Percentiles rank a stretch among this genome's conserved stretches.
Evolutionary conservation across 495 filamentous ascomycete species (phyloP).

Genomic region (Terfezia claveryi): DNA sequence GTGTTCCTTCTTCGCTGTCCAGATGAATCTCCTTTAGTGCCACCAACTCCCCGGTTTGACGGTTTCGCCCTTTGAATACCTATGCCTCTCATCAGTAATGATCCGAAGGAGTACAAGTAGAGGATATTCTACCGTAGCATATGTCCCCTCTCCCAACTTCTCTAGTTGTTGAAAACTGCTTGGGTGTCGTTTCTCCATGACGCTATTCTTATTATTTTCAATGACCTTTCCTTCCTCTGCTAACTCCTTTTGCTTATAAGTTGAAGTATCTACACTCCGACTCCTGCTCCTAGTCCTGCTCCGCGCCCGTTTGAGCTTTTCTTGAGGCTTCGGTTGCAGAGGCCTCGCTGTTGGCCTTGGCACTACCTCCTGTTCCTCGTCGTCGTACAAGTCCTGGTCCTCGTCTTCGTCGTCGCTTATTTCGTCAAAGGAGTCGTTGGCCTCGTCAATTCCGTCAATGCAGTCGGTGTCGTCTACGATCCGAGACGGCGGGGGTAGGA

Average conservation of each 20-base stretch:
- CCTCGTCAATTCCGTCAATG: neutral
- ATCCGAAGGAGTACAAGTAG: neutral
- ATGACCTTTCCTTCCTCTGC: neutral
- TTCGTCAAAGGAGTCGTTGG: neutral
- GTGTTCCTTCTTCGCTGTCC: constrained; percentile 94
- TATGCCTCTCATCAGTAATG: constrained; percentile 16
- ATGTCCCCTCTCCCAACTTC: constrained; percentile 95
- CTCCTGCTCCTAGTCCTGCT: neutral
- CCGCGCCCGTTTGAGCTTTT: neutral
- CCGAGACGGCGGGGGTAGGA: constrained; percentile 6
- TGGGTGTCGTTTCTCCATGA: constrained; percentile 48
- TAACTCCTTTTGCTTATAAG: neutral
- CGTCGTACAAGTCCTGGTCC: neutral
- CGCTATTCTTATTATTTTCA: neutral
- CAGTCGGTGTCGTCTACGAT: constrained; percentile 1
- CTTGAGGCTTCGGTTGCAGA: neutral
- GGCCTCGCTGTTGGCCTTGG: neutral
- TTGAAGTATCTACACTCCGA: neutral
- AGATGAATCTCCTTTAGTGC: constrained; percentile 98
- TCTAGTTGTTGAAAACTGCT: constrained; percentile 98
- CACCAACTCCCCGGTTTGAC: constrained; percentile 86
- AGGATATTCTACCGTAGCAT: constrained; percentile 64
- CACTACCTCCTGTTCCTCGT: neutral
- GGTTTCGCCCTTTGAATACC: constrained; percentile 97
- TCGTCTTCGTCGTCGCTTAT: neutral